A percentile compares a stretch with the other conserved stretches of the same genome.
Conservation (phyloP, 169 alveolate genomes). For the Plasmodium berghei region DNA sequence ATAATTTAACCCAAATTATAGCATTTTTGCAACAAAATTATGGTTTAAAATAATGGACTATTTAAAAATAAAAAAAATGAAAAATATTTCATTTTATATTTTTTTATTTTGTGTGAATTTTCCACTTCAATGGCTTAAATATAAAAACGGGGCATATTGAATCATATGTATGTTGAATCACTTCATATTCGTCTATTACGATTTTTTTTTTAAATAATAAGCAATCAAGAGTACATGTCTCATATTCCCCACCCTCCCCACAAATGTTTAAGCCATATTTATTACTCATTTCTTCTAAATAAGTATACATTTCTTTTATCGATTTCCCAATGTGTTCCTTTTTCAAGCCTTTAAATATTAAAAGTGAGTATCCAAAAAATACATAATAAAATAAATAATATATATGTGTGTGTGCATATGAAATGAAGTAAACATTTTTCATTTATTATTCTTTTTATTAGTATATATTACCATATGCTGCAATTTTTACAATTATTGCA, state of each 20-base stretch:
- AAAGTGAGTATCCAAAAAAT: not conserved
- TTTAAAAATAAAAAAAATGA: too few species aligned
- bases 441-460: not conserved
- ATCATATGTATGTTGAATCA: constrained; percentile 69
- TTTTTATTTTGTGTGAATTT: constrained; percentile 26
- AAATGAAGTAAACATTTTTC: not conserved
- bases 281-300: constrained; percentile 82
- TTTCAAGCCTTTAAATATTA: constrained; percentile 91
- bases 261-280: constrained; percentile 96
- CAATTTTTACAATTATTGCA: constrained; percentile 93
- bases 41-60: too few species aligned
- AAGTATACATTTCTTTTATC: constrained; percentile 81
- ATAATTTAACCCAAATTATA: too few species aligned
- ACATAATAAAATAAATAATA: constrained; percentile 11
- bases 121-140: constrained; percentile 73
- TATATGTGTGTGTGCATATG: not conserved
- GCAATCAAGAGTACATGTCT: constrained; percentile 96
- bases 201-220: constrained; percentile 85
- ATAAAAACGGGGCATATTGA: constrained; percentile 62
- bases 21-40: too few species aligned
- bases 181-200: constrained; percentile 75
- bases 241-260: constrained; percentile 99
- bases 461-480: constrained; percentile 82
- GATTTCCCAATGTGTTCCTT: constrained; percentile 92
- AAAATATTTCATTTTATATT: not conserved